phyloP scores from a whole-genome alignment of 257 asterid species.

The Solanum clarkiae region DNA sequence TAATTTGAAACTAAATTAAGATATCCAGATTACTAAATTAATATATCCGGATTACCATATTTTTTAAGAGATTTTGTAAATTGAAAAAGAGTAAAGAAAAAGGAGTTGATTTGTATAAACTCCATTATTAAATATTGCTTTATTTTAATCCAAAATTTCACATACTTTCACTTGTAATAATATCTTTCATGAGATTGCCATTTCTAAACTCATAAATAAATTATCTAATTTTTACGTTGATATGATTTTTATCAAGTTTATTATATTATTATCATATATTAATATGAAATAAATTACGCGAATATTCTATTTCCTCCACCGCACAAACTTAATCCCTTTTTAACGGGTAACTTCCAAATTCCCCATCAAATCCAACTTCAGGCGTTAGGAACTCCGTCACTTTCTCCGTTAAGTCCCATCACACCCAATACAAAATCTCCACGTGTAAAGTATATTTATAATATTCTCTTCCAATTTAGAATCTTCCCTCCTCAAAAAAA shows the following conservation, averaged over 20 bases:
- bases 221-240: not conserved
- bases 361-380: not conserved
- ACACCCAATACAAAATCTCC: not conserved
- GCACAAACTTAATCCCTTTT: not conserved
- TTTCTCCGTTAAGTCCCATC: not conserved
- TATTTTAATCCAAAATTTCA: not conserved
- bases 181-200: not conserved
- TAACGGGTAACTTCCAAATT: conserved; percentile 3
- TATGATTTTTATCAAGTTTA: not conserved
- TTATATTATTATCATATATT: not conserved
- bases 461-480: not conserved
- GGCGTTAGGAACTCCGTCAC: conserved; percentile 10
- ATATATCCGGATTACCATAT: too few relatives aligned
- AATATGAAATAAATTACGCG: not conserved
- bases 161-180: not conserved
- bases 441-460: not conserved
- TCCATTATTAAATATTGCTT: too few relatives aligned
- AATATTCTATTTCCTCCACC: not conserved
- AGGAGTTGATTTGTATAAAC: too few relatives aligned
- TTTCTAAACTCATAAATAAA: not conserved
- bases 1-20: too few relatives aligned
- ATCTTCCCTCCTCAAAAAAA: not conserved
- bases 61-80: too few relatives aligned
- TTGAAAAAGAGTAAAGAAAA: too few relatives aligned
- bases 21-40: too few relatives aligned